Evolutionary conservation across 2,329 filamentous ascomycete genomes (phyloP).

Genomic region (Trichoderma sp.): DNA sequence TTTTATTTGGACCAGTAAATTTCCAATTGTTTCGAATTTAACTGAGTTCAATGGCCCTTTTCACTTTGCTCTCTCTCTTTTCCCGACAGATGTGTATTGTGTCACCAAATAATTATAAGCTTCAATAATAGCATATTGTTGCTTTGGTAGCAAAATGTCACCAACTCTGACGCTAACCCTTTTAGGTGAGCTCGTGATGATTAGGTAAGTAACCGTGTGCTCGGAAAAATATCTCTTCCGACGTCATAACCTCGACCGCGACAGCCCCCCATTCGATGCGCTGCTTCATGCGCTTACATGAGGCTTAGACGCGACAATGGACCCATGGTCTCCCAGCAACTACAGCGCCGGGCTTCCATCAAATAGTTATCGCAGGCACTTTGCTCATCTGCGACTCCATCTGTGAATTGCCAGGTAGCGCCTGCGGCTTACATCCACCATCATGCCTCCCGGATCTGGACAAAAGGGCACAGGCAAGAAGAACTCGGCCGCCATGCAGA

Average conservation of each 20-base stretch:
- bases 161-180: neutral
- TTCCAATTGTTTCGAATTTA: neutral
- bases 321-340: neutral
- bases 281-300: constrained; percentile 14
- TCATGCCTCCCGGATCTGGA: constrained; percentile 59
- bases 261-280: neutral
- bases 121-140: neutral
- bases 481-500: constrained; percentile 58
- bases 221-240: neutral
- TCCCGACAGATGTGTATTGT: neutral
- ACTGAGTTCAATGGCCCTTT: neutral
- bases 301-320: constrained; percentile 17
- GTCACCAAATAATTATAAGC: neutral
- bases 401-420: constrained; percentile 5
- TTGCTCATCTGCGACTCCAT: neutral
- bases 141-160: neutral
- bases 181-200: neutral
- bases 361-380: neutral
- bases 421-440: constrained; percentile 13
- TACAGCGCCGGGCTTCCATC: neutral
- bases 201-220: neutral
- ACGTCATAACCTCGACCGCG: neutral
- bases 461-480: constrained; percentile 69
- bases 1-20: neutral
- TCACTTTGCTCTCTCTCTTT: neutral